Evolutionary conservation across 2,329 filamentous ascomycete genomes (phyloP).

Genomic region (Aspergillus quadrilineatus): DNA sequence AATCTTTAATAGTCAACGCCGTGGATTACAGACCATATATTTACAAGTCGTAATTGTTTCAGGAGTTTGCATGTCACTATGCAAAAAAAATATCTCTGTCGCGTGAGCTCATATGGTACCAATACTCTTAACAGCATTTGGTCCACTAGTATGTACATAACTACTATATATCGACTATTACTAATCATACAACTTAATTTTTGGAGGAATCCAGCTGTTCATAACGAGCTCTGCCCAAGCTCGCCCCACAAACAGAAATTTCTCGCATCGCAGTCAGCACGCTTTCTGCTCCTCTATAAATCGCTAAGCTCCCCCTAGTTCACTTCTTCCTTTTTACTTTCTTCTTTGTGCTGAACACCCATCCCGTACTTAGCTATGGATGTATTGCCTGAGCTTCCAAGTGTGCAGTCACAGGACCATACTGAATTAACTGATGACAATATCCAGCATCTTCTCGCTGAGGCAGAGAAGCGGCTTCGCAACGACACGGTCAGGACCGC

Average conservation of each 20-base stretch:
- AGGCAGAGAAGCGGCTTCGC: slow-evolving; percentile 61
- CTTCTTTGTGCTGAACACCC: not conserved
- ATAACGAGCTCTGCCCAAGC: not conserved
- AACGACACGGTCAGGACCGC: slow-evolving; percentile 11
- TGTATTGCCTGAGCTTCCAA: not conserved
- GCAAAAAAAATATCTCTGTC: too few species aligned
- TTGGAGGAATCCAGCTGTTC: too few species aligned
- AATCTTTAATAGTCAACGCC: too few species aligned
- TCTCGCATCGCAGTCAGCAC: not conserved
- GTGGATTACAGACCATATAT: too few species aligned
- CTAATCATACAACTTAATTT: too few species aligned
- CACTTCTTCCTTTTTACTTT: not conserved
- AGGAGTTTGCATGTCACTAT: too few species aligned
- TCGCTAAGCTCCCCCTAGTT: not conserved
- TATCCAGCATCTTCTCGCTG: slow-evolving; percentile 61
- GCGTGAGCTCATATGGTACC: too few species aligned
- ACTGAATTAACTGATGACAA: slow-evolving; percentile 62
- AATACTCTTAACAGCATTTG: too few species aligned
- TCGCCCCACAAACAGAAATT: slow-evolving; percentile 10
- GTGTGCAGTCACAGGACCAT: slow-evolving; percentile 5
- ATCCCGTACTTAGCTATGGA: not conserved
- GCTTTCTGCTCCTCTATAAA: slow-evolving; percentile 7
- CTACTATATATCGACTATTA: too few species aligned
- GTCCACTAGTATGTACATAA: too few species aligned
- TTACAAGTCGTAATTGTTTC: too few species aligned